Base-by-base conservation (phyloP, 2,329 filamentous ascomycete species). In the Gaeumannomyces sp. region DNA sequence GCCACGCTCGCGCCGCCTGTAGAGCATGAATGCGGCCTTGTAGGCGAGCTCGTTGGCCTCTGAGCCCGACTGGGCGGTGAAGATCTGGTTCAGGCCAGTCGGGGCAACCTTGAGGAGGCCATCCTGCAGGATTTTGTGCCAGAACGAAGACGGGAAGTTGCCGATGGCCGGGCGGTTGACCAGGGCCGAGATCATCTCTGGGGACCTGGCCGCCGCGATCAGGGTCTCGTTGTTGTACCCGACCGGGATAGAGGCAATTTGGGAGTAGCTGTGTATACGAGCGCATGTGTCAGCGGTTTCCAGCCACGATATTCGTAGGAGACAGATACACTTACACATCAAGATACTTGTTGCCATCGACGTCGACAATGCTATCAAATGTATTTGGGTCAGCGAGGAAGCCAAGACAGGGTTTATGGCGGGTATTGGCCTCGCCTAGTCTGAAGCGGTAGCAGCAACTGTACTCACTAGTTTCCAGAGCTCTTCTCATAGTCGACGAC, bases 1-100 rank as follows among this genome's bases (percentile, higher is more conserved):
- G 56, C 89, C 89, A 71, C 91, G 89, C 80, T 92, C 81, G 66
- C 86, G 82, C 72, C 89, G 89, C 62, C 88, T 83, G 75, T 87
- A 87, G 80, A 87, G 92, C 88, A 94, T 94, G 79, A 93, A 93
- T 31, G 91, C 90, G 19, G 91, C 91, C 79, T 94, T 94, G 83
- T 90, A 94, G 65, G 91, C 91, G 61, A 90, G 88, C 78, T 94
- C 91, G 77, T 93, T 93, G 76, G 91, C 91, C 73, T 94, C 91
- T 45, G 89, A 92, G 66, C 91, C 91, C 59, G 90, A 85, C 79
- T 89, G 87, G 62, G 86, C 90, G 60, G 91, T 94, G 80, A 93
- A 93, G 71, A 93, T 90, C 77, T 93, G 89, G 79, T 91, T 80
- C 65, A 91, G 79, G 60, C 90, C 90, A 74, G 87, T 88, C 61